A percentile compares a stretch with the other conserved stretches of the same genome.
These are phyloP conservation scores for Candida ponderosae DNA, from an alignment of 805 yeast genomes.

Conservation along the genomic window DNA sequence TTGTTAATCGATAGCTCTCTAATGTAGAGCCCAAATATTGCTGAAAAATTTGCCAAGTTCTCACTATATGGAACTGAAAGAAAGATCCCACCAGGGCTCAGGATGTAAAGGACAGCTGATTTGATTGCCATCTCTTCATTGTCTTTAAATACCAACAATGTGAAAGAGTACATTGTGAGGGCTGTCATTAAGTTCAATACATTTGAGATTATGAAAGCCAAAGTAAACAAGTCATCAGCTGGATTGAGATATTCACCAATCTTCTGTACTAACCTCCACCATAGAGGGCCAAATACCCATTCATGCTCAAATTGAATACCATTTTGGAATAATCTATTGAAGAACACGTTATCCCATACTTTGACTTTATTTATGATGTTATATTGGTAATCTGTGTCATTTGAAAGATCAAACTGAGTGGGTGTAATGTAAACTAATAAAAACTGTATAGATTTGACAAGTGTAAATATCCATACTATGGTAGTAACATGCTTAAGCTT, in stretches of 20 bases:
- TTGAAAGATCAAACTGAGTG: neutral
- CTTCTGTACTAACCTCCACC: constrained; percentile 48
- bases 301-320: constrained; percentile 71
- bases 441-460: neutral
- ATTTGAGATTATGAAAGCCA: constrained; percentile 45
- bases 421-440: neutral
- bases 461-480: neutral
- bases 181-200: constrained; percentile 41
- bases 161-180: constrained; percentile 40
- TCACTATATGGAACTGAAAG: constrained; percentile 72
- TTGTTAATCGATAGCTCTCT: constrained; percentile 11
- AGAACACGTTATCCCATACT: constrained; percentile 85
- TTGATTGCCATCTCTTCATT: constrained; percentile 21
- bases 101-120: constrained; percentile 38
- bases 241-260: constrained; percentile 1
- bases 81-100: constrained; percentile 81
- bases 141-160: constrained; percentile 27
- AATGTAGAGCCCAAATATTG: constrained; percentile 54
- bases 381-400: constrained; percentile 2
- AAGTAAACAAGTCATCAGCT: constrained; percentile 32
- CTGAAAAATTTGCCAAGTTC: constrained; percentile 52
- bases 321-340: constrained; percentile 44
- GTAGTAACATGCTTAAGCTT: neutral
- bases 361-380: constrained; percentile 44
- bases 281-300: constrained; percentile 76